Percentiles rank a stretch among this genome's conserved stretches.
These are phyloP conservation scores for Trypanosoma cruzi DNA, from an alignment of 208 protist species.

Conservation along the genomic window DNA sequence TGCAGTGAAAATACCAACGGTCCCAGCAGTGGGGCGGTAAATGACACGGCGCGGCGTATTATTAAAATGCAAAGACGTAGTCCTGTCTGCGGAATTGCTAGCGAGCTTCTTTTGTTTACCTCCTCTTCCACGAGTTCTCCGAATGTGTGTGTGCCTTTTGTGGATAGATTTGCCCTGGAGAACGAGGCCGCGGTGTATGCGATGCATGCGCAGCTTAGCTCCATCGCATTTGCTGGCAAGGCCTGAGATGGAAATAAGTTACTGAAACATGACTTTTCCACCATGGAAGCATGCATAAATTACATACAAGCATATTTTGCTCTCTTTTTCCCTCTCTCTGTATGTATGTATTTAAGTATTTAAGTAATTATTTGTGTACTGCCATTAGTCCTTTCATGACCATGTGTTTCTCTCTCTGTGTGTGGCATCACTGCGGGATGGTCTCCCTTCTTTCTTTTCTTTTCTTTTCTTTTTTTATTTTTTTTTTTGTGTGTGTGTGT, in stretches of 20 bases:
- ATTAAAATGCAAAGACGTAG: conserved; percentile 12
- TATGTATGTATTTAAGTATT: too few relatives aligned
- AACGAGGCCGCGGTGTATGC: conserved; percentile 17
- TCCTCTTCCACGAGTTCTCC: not conserved
- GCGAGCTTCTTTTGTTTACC: conserved; percentile 7
- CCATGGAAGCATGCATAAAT: too few relatives aligned
- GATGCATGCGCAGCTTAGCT: conserved; percentile 28
- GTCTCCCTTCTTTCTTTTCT: too few relatives aligned
- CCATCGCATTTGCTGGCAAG: conserved; percentile 26
- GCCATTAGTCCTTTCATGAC: too few relatives aligned
- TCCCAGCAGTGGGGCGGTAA: not conserved
- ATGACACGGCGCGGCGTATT: not conserved
- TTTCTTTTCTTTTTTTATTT: too few relatives aligned
- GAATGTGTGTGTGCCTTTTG: conserved; percentile 20
- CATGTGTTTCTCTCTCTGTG: too few relatives aligned
- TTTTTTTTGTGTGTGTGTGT: too few relatives aligned
- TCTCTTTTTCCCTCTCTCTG: too few relatives aligned
- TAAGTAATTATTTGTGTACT: too few relatives aligned
- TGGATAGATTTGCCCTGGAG: conserved; percentile 10
- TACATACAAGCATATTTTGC: too few relatives aligned
- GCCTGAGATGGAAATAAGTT: not conserved
- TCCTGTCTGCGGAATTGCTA: conserved; percentile 15
- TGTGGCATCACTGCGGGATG: too few relatives aligned
- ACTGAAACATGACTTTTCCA: too few relatives aligned
- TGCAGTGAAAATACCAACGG: not conserved